Base-by-base conservation (phyloP, 2,329 filamentous ascomycete genomes). In the Trichoderma semiorbis region DNA sequence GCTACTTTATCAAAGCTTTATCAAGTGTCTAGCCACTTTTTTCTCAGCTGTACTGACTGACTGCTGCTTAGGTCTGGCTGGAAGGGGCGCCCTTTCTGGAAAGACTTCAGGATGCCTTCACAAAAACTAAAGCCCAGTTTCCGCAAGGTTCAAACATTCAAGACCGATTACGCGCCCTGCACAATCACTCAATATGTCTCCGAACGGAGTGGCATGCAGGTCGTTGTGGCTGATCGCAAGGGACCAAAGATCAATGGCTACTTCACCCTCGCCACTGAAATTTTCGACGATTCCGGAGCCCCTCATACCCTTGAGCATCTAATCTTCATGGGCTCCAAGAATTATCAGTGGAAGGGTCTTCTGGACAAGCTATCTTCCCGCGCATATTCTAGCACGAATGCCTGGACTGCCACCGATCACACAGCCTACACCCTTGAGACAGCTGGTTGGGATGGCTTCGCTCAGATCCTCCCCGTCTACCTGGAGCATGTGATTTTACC, bases 171-270 rank as follows among this genome's bases (percentile, higher is more conserved):
- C 84, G 94, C 95, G 14, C 93, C 95, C 12, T 92, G 92, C 74
- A 90, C 88, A 70, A 92, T 99, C 81, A 95, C 94, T 26, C 95
- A 98, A 80, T 99, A 99, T 92, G 94, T 97, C 78, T 99, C 96
- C 7, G 90, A 94, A 77, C 88, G 94, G 74, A 99, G 95, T 74
- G 96, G 96, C 67, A 96, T 99, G 93, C 92, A 95, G 76, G 92
- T 97, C 39, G 90, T 97, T 53, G 93, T 98, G 64, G 94, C 97
- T 76, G 93, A 98, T 80, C 91, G 94, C 76, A 90, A 96, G 79
- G 95, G 96, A 0, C 96, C 96, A n/a, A 98, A 98, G 81, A 89
- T 98, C 73, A 92, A 93, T 76, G 96, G 96, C 39, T 97, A 97
- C 83, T 99, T 99, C 82, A 92, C 95, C 39, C 87, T 99, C 68